A percentile compares a stretch with the other conserved stretches of the same genome.
Evolutionary conservation across 2,329 filamentous ascomycete genomes (phyloP).

Genomic region (Clathrospora elynae): DNA sequence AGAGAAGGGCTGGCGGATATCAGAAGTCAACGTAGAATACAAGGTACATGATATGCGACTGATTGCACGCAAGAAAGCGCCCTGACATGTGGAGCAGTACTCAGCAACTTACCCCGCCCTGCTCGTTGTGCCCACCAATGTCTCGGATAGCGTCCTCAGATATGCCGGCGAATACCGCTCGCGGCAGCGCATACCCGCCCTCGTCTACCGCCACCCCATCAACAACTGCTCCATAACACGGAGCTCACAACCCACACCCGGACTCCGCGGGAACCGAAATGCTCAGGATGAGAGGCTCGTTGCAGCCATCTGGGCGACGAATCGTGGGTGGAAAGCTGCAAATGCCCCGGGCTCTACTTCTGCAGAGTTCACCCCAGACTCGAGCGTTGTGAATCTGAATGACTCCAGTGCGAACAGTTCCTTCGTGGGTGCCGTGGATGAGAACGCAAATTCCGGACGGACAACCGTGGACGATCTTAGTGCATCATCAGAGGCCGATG

Average conservation of each 20-base stretch:
- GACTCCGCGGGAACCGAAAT: constrained; percentile 83
- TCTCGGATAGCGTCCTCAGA: constrained; percentile 96
- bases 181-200: constrained; percentile 80
- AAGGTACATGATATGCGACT: constrained; percentile 49
- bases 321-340: constrained; percentile 44
- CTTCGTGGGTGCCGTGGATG: constrained; percentile 40
- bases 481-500: constrained; percentile 46
- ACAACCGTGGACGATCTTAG: constrained; percentile 35
- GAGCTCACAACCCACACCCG: constrained; percentile 89
- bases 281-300: constrained; percentile 95
- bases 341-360: constrained; percentile 32
- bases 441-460: constrained; percentile 23
- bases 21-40: constrained; percentile 87
- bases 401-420: constrained; percentile 43
- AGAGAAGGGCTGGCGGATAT: constrained; percentile 87
- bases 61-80: constrained; percentile 1
- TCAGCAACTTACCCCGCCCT: constrained; percentile 90
- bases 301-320: constrained; percentile 84
- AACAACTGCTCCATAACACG: constrained; percentile 97
- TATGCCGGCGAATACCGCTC: constrained; percentile 91
- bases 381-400: constrained; percentile 41
- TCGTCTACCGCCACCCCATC: constrained; percentile 93
- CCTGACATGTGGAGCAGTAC: constrained; percentile 58
- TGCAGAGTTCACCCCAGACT: constrained; percentile 37
- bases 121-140: constrained; percentile 81